Evolutionary conservation across 2,329 filamentous ascomycete species (phyloP).

Genomic region (Cryphonectria naterciae): DNA sequence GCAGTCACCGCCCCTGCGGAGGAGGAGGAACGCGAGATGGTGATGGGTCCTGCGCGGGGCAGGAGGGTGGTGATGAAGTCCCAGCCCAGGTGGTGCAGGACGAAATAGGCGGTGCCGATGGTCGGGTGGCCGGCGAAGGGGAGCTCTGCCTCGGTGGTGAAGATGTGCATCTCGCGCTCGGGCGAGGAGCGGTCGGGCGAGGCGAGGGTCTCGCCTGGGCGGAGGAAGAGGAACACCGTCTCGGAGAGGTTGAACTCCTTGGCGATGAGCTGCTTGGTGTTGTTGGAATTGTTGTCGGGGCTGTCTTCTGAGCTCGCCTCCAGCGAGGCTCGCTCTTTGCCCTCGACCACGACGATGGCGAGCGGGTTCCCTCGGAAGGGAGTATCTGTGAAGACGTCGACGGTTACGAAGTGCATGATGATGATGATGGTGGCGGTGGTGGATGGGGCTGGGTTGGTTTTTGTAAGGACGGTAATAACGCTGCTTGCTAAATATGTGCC

Average conservation of each 20-base stretch:
- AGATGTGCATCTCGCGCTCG: constrained; percentile 60
- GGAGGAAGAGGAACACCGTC: constrained; percentile 64
- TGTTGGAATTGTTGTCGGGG: constrained; percentile 55
- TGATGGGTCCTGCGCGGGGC: constrained; percentile 62
- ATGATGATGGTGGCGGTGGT: neutral
- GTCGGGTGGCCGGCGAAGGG: constrained; percentile 68
- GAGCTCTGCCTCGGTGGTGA: constrained; percentile 57
- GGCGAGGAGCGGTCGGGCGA: constrained; percentile 35
- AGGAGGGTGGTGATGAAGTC: constrained; percentile 47
- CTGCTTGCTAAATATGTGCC: neutral
- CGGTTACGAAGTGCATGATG: constrained; percentile 52
- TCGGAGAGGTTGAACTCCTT: constrained; percentile 68
- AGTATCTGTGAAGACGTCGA: constrained; percentile 61
- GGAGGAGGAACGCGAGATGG: constrained; percentile 39
- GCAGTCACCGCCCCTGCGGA: constrained; percentile 58
- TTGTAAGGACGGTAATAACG: neutral
- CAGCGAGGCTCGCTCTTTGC: constrained; percentile 42
- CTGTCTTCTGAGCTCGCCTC: constrained; percentile 42
- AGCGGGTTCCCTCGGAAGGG: constrained; percentile 63
- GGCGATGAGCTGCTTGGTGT: constrained; percentile 61
- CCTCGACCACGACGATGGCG: constrained; percentile 60
- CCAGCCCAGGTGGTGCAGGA: constrained; percentile 43
- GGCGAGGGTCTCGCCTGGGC: constrained; percentile 34
- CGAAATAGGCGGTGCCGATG: constrained; percentile 58
- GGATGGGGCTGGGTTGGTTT: neutral